Conservation (phyloP, 495 filamentous ascomycete species). For the Hypoxylon perforatum region DNA sequence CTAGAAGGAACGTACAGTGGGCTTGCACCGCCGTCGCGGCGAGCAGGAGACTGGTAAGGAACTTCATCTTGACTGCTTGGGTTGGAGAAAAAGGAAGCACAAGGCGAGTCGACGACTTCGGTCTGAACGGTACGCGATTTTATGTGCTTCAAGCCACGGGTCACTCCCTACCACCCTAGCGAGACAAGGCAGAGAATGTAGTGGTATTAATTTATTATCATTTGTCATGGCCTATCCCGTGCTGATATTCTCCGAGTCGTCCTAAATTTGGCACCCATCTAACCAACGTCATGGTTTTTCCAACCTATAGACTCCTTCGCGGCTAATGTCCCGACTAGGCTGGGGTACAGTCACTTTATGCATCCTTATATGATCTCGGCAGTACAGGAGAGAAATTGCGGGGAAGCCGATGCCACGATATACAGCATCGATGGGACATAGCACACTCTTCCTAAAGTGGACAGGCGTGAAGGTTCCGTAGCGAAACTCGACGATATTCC, state of each 20-base stretch:
- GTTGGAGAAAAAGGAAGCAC: not conserved
- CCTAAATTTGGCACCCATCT: slow-evolving; percentile 2
- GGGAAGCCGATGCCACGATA: slow-evolving; percentile 13
- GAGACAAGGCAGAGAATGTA: not conserved
- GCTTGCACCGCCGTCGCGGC: slow-evolving; percentile 46
- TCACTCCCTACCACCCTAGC: not conserved
- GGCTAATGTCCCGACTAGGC: slow-evolving; percentile 33
- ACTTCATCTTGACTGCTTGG: slow-evolving; percentile 37
- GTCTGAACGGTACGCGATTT: not conserved
- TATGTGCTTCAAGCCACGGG: slow-evolving; percentile 15
- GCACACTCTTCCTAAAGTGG: too few species aligned
- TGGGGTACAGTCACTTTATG: slow-evolving; percentile 14
- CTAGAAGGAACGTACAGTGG: slow-evolving; percentile 43
- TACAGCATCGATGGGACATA: not conserved
- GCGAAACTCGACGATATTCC: too few species aligned
- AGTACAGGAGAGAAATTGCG: slow-evolving; percentile 28
- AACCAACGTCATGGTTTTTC: slow-evolving; percentile 19
- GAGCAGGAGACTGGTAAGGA: slow-evolving; percentile 41
- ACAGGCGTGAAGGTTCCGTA: too few species aligned
- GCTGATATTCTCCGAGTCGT: slow-evolving; percentile 2
- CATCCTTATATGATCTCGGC: slow-evolving; percentile 29
- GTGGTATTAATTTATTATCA: slow-evolving; percentile 29
- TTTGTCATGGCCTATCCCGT: slow-evolving; percentile 20
- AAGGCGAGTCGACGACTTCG: not conserved
- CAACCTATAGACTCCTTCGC: slow-evolving; percentile 30